Conservation (phyloP, 2,329 filamentous ascomycete genomes). For the Alternaria gaisen region DNA sequence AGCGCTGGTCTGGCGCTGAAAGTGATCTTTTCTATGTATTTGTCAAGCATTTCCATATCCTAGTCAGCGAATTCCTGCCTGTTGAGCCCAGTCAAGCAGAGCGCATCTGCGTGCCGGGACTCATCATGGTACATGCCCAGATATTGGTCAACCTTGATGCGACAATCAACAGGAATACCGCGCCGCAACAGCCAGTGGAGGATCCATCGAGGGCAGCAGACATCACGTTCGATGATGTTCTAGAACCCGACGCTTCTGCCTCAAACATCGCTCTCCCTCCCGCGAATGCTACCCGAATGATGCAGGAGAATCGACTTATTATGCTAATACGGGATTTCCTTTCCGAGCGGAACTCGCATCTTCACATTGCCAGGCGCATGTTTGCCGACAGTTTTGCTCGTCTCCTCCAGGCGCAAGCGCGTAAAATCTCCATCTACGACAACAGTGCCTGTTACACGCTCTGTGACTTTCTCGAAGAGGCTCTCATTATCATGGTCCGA, state of each 20-base stretch:
- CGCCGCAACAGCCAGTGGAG: conserved; percentile 49
- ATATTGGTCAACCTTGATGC: conserved; percentile 80
- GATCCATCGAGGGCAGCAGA: conserved; percentile 53
- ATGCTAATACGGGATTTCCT: conserved; percentile 84
- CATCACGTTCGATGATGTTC: conserved; percentile 72
- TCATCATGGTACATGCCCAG: conserved; percentile 83
- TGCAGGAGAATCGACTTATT: conserved; percentile 89
- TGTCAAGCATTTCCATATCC: conserved; percentile 83
- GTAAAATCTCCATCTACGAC: conserved; percentile 80
- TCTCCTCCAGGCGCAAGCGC: conserved; percentile 76
- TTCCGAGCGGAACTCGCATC: conserved; percentile 65
- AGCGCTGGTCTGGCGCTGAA: conserved; percentile 85
- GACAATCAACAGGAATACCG: conserved; percentile 78
- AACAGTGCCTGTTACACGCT: conserved; percentile 85
- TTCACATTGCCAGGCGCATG: conserved; percentile 67
- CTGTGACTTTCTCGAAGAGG: conserved; percentile 90
- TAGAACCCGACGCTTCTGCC: conserved; percentile 72
- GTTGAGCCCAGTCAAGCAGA: conserved; percentile 61
- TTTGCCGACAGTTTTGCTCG: conserved; percentile 80
- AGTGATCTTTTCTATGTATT: conserved; percentile 94
- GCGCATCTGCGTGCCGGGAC: conserved; percentile 74
- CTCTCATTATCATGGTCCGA: conserved; percentile 71
- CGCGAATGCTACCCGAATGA: conserved; percentile 76
- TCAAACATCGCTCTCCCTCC: conserved; percentile 69
- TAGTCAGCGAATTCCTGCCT: conserved; percentile 71